phyloP scores from a whole-genome alignment of 2,329 filamentous ascomycete species.

The Cladosporium austrohemisphaericum region DNA sequence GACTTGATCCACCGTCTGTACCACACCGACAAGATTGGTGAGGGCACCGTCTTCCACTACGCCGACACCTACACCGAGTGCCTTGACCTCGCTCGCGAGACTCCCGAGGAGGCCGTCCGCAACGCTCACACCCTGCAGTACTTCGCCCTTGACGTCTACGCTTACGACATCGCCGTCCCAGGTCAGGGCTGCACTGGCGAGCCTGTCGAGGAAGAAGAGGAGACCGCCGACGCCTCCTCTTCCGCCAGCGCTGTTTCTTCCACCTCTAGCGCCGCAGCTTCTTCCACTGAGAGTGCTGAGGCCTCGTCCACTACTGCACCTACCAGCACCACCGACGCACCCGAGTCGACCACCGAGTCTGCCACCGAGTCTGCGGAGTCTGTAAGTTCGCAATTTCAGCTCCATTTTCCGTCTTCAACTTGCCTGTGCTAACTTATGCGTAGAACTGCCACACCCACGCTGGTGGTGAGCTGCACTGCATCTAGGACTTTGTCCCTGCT shows the following conservation, averaged over 20 bases:
- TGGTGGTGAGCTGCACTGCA: conserved; percentile 26
- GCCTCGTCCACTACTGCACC: conserved; percentile 12
- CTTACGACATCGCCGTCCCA: conserved; percentile 60
- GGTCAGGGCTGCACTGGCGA: conserved; percentile 59
- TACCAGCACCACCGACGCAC: conserved; percentile 15
- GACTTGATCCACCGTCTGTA: conserved; percentile 65
- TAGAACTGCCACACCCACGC: conserved; percentile 29
- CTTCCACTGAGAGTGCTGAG: conserved; percentile 12
- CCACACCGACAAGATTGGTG: conserved; percentile 59
- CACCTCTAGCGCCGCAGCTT: conserved; percentile 9
- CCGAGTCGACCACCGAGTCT: conserved; percentile 43
- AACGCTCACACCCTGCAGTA: conserved; percentile 64
- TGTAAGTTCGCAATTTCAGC: background rate
- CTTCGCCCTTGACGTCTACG: conserved; percentile 66
- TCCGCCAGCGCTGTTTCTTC: conserved; percentile 17
- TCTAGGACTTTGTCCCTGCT: too few species aligned
- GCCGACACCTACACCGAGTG: conserved; percentile 56
- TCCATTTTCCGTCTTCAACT: too few species aligned
- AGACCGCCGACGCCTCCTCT: conserved; percentile 8
- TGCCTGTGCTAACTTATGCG: background rate
- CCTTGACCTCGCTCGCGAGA: conserved; percentile 50
- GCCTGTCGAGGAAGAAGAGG: conserved; percentile 19
- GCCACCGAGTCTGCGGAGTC: conserved; percentile 65
- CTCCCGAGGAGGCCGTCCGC: conserved; percentile 47
- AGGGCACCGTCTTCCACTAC: conserved; percentile 60